Evolutionary conservation across 2,329 filamentous ascomycete genomes (phyloP), one percentile per base, ranked within the genome.

Genomic region (Exserohilum turcica): DNA sequence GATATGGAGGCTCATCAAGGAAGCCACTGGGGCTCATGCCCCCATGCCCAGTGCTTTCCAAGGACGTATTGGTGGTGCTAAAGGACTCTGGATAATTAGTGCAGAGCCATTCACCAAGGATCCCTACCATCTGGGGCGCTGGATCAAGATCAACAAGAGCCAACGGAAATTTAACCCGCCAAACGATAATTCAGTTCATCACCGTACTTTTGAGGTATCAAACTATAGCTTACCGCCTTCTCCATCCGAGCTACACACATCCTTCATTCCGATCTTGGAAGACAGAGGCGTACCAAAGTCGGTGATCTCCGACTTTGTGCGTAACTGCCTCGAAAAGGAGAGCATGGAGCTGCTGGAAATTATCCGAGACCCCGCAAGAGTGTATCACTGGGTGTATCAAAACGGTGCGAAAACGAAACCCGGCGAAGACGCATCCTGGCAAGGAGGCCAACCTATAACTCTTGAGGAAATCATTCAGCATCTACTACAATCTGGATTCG

Each of bases 61-160:
- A 70, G 89, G 79, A 1, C 82, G 90, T 0, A 82, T 92, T 31
- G 87, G 85, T 8, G 84, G 87, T 15, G 87, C 87, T 0, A 93
- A 93, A 69, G 90, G 90, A 0, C 78, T 92, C 59, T 92, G 89
- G 89, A 80, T 88, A 40, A 72, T 87, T 5, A 85, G 88, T 59
- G 76, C 78, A 0, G 69, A 76, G 3, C 65, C 76, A 0, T 79
- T 82, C 21, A 71, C 71, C 0, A 74, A 74, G 0, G 74, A 80
- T 1, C 48, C 61, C 0, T 66, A 77, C 0, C 73, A 85, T 13
- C 63, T 73, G 18, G 67, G 70, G 2, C 70, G 77, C 8, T 90
- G 86, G 87, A 89, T 92, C 36, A 80, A 86, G 49, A 84, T 87
- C 13, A 79, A 76, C 0, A 72, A 80, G 0, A 91, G 87, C 0